A percentile compares a stretch with the other conserved stretches of the same genome.
These are phyloP conservation scores for Lentinula novae-zelandiae DNA, from an alignment of 1,284 basidiomycete species.

Conservation along the genomic window DNA sequence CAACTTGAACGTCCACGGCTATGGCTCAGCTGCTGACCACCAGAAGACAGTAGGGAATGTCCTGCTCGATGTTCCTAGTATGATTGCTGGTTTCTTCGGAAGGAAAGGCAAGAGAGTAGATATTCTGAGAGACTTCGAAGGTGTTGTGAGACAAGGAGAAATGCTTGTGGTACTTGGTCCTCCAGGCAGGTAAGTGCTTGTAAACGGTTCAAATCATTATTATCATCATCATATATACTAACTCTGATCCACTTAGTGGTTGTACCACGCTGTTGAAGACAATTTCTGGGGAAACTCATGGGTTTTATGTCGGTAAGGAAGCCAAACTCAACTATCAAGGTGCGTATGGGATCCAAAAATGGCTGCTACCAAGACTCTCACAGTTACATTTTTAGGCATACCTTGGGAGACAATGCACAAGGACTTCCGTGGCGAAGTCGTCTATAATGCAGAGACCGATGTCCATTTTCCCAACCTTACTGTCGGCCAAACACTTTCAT, in stretches of 20 bases:
- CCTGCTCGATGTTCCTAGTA: slow-evolving; percentile 27
- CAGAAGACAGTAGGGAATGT: slow-evolving; percentile 43
- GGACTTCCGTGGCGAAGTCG: slow-evolving; percentile 21
- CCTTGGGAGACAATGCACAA: slow-evolving; percentile 42
- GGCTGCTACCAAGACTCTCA: background rate
- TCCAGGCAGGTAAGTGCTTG: slow-evolving; percentile 30
- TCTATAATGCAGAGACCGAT: slow-evolving; percentile 35
- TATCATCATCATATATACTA: background rate
- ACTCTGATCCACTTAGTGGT: slow-evolving; percentile 26
- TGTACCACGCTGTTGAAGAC: slow-evolving; percentile 55
- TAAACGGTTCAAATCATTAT: background rate
- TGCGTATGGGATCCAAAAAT: background rate
- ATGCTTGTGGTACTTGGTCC: slow-evolving; percentile 55
- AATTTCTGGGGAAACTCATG: slow-evolving; percentile 48
- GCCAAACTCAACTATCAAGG: slow-evolving; percentile 55
- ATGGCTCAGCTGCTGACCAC: slow-evolving; percentile 39
- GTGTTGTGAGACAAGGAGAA: slow-evolving; percentile 32
- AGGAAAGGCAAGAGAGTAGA: slow-evolving; percentile 35
- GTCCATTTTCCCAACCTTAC: slow-evolving; percentile 60
- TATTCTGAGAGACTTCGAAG: slow-evolving; percentile 40
- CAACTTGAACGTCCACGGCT: slow-evolving; percentile 41
- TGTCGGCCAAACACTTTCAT: slow-evolving; percentile 49
- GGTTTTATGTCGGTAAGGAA: slow-evolving; percentile 36
- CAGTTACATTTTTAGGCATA: slow-evolving; percentile 23
- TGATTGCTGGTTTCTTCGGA: slow-evolving; percentile 28